A percentile compares a stretch with the other conserved stretches of the same genome.
Conservation (phyloP, 495 filamentous ascomycete genomes). For the Penicillium lagena region DNA sequence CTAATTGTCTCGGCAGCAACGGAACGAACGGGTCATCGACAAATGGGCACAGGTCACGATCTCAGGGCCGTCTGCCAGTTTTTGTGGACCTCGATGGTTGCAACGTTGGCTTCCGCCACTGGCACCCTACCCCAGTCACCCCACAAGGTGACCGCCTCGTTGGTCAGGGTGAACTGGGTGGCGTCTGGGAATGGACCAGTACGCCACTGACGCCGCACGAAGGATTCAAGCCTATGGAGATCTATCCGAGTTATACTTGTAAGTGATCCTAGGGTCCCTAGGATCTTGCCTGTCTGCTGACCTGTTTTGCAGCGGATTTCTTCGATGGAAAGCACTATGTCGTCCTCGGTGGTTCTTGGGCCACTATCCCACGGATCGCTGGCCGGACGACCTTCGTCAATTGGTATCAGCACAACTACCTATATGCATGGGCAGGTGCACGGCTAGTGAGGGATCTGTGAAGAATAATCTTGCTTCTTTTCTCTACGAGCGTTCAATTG, state of each 20-base stretch:
- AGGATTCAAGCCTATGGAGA: constrained; percentile 69
- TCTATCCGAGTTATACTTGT: constrained; percentile 91
- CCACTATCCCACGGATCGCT: constrained; percentile 88
- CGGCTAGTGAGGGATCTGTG: constrained; percentile 67
- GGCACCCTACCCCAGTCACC: constrained; percentile 80
- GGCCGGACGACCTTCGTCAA: constrained; percentile 89
- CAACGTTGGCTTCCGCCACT: constrained; percentile 85
- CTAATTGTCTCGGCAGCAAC: constrained; percentile 3
- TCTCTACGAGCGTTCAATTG: no score
- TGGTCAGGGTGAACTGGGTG: constrained; percentile 77
- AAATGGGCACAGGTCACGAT: constrained; percentile 10
- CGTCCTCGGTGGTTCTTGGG: constrained; percentile 89
- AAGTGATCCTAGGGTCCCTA: constrained; percentile 2
- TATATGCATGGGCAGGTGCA: constrained; percentile 83
- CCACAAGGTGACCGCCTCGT: constrained; percentile 61
- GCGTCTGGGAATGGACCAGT: constrained; percentile 97
- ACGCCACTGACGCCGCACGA: constrained; percentile 62
- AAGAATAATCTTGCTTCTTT: no score
- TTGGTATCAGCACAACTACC: constrained; percentile 96
- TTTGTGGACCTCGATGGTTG: constrained; percentile 68
- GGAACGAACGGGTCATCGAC: constrained; percentile 4
- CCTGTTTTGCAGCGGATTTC: constrained; percentile 70
- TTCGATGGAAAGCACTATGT: constrained; percentile 96
- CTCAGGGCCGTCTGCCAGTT: constrained; percentile 18
- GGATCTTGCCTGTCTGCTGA: not conserved